A percentile compares a stretch with the other conserved stretches of the same genome.
phyloP scores from a whole-genome alignment of 2,329 filamentous ascomycete species.

The Sporothrix humicola region DNA sequence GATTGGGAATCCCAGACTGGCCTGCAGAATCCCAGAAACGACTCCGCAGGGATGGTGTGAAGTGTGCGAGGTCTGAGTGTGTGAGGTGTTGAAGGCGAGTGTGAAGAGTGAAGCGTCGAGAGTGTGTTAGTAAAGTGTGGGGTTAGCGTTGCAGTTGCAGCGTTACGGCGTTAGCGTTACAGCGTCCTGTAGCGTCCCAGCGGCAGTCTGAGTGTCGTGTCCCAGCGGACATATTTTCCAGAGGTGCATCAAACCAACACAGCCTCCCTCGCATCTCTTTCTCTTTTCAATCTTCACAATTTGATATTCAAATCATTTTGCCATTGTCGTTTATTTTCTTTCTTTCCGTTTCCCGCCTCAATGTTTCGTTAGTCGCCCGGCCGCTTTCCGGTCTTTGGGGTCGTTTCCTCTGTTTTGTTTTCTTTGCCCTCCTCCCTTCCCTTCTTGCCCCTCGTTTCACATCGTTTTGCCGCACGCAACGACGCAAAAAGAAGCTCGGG shows the following conservation, averaged over 20 bases:
- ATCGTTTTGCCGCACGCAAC: background rate
- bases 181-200: too few species aligned
- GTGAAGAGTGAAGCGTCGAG: background rate
- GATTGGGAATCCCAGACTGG: background rate
- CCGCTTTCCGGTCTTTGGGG: background rate
- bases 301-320: background rate
- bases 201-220: background rate
- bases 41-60: background rate
- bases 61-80: background rate
- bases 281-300: background rate
- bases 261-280: conserved; percentile 1
- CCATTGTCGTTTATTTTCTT: background rate
- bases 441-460: background rate
- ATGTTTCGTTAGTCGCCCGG: conserved; percentile 21
- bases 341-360: background rate
- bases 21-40: background rate
- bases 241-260: background rate
- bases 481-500: conserved; percentile 10
- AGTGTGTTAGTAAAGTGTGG: background rate
- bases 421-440: background rate
- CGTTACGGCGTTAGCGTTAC: too few species aligned
- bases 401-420: too few species aligned
- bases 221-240: background rate
- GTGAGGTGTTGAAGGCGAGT: background rate
- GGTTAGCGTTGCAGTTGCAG: too few species aligned